Evolutionary conservation across 495 filamentous ascomycete species (phyloP).

Genomic region (Lasiosphaeris hirsuta): DNA sequence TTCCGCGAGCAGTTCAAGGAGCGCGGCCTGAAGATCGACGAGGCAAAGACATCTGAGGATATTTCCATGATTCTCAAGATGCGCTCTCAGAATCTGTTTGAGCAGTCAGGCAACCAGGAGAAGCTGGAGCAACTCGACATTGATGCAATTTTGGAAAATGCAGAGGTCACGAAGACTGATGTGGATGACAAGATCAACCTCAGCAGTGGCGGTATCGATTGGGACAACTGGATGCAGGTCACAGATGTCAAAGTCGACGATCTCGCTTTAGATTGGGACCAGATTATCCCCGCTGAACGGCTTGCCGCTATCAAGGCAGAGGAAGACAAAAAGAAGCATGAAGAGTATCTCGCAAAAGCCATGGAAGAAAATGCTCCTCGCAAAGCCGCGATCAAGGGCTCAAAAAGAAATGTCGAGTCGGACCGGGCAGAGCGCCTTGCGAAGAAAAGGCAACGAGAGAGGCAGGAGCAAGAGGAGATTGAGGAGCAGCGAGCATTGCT

Average conservation of each 20-base stretch:
- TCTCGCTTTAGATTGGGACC: conserved; percentile 79
- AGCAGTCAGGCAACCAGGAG: conserved; percentile 91
- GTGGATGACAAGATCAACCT: conserved; percentile 62
- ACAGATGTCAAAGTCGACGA: conserved; percentile 93
- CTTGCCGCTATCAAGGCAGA: conserved; percentile 84
- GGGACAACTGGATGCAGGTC: conserved; percentile 93
- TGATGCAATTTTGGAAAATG: conserved; percentile 91
- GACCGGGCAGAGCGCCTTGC: conserved; percentile 84
- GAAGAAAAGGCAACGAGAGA: conserved; percentile 85
- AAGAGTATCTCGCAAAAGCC: conserved; percentile 74
- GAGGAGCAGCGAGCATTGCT: conserved; percentile 57
- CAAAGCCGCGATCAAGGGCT: conserved; percentile 57
- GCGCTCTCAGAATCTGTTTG: conserved; percentile 94
- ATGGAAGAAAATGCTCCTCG: conserved; percentile 84
- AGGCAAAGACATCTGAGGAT: conserved; percentile 83
- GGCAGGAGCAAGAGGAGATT: conserved; percentile 58
- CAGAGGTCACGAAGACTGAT: conserved; percentile 91
- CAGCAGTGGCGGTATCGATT: conserved; percentile 75
- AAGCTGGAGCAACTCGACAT: conserved; percentile 98
- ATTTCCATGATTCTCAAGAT: conserved; percentile 91
- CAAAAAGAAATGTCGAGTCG: conserved; percentile 60
- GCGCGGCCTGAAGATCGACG: conserved; percentile 55
- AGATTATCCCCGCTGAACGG: conserved; percentile 94
- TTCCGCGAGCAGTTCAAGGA: conserved; percentile 57
- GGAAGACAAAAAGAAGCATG: conserved; percentile 78